These are phyloP conservation scores for Dalbergia oliveri DNA, from an alignment of 306 rosid species.

Conservation along the genomic window DNA sequence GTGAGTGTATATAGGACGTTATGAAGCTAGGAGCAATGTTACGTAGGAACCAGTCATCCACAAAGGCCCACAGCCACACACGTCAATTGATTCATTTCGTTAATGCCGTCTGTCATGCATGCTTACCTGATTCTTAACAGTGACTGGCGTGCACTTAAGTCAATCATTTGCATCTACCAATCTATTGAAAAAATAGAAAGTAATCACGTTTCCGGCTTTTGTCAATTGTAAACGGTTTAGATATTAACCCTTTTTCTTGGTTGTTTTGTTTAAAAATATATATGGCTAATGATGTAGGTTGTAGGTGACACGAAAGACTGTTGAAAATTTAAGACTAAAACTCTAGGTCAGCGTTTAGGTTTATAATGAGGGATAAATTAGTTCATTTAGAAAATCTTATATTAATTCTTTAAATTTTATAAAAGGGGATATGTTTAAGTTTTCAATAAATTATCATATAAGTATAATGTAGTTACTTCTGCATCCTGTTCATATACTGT, in stretches of 20 bases:
- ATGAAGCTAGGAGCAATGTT: neutral
- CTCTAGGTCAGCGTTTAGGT: too few relatives aligned
- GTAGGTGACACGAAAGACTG: neutral
- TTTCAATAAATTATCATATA: too few relatives aligned
- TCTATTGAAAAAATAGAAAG: neutral
- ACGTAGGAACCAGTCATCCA: neutral
- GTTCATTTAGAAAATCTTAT: too few relatives aligned
- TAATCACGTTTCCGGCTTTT: neutral
- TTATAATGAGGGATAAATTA: too few relatives aligned
- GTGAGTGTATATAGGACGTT: neutral
- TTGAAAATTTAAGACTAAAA: too few relatives aligned
- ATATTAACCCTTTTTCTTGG: neutral
- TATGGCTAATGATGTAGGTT: neutral
- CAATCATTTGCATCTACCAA: constrained; percentile 37
- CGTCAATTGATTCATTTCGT: neutral
- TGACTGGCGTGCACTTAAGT: constrained; percentile 30
- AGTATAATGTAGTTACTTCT: too few relatives aligned
- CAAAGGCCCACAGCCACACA: constrained; percentile 3
- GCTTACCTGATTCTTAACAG: neutral
- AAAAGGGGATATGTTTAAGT: too few relatives aligned
- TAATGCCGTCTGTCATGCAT: constrained; percentile 27
- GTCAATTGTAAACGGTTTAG: neutral
- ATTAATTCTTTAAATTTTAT: too few relatives aligned
- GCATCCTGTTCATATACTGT: too few relatives aligned
- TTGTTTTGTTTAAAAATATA: neutral